Evolutionary conservation across 176 grass and related monocot genomes (phyloP).

Genomic region (Carex littledalei): DNA sequence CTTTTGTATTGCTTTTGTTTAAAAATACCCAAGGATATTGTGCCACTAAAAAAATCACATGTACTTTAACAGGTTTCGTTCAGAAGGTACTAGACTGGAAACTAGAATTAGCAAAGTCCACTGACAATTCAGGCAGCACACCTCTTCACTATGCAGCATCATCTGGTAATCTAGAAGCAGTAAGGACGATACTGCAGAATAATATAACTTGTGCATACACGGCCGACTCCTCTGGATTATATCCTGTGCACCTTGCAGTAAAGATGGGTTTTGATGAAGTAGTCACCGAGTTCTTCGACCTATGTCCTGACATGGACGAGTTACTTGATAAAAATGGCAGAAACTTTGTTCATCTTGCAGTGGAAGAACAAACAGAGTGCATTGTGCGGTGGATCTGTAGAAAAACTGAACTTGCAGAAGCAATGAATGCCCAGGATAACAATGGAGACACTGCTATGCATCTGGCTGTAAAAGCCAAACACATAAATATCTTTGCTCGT

Average conservation of each 20-base stretch:
- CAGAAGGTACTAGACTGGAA: constrained; percentile 12
- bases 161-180: neutral
- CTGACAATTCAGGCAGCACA: constrained; percentile 26
- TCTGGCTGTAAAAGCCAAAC: neutral
- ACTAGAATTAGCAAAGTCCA: neutral
- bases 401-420: neutral
- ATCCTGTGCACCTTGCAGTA: constrained; percentile 31
- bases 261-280: neutral
- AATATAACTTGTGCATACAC: neutral
- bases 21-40: neutral
- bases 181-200: neutral
- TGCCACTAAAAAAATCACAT: neutral
- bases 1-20: no score
- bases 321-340: neutral
- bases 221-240: constrained; percentile 11
- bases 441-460: neutral
- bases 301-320: neutral
- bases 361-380: neutral
- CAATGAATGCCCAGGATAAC: neutral
- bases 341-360: constrained; percentile 7
- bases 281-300: neutral
- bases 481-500: neutral
- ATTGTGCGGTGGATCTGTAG: neutral
- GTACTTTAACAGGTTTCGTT: constrained; percentile 19
- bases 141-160: constrained; percentile 33